Base-by-base conservation (phyloP, 2,329 filamentous ascomycete species). In the Ophidiomyces ophidiicola region DNA sequence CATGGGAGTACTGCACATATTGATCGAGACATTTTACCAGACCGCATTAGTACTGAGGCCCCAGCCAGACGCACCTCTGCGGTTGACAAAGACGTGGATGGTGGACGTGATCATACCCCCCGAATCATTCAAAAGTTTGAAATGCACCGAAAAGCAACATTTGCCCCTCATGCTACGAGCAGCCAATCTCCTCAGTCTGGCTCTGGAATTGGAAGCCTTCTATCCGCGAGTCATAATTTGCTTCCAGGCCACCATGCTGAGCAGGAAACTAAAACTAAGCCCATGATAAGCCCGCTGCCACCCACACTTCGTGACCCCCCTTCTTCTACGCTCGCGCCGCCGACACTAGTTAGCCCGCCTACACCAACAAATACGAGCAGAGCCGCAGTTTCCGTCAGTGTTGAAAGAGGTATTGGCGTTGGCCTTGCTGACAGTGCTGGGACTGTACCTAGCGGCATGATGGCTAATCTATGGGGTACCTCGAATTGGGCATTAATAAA, bases 381-480 rank as follows among this genome's bases (percentile, higher is more conserved):
- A 53, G 78, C 78, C 15, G 88, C 87, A 15, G 81, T 94, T 17
- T 70, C 84, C 18, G 75, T 88, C 11, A 84, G 80, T 50, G 80
- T 79, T 36, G 86, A 94, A 53, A 74, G 80, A 44, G 76, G 76
- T 1, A 68, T 85, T 41, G 72, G 71, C 2, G 60, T 76, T 12
- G 76, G 77, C n/a, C 62, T 64, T 34, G 66, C 66, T 44, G 72
- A 77, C 50, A 74, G 68, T 32, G 71, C 71, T n/a, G 75, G 80
- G 29, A 74, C 74, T 15, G 76, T 94, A 61, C 84, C 87, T 1
- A 82, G 82, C 35, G 85, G 84, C 10, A 77, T 94, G 45, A 75
- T 94, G 67, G 87, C 87, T 21, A 96, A 96, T 56, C 73, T 92
- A 41, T 96, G 88, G 88, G 88, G 88, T 35, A 92, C 79, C 52